Evolutionary conservation across 345 rosid species (phyloP).

Genomic region (Ailanthus altissimus): DNA sequence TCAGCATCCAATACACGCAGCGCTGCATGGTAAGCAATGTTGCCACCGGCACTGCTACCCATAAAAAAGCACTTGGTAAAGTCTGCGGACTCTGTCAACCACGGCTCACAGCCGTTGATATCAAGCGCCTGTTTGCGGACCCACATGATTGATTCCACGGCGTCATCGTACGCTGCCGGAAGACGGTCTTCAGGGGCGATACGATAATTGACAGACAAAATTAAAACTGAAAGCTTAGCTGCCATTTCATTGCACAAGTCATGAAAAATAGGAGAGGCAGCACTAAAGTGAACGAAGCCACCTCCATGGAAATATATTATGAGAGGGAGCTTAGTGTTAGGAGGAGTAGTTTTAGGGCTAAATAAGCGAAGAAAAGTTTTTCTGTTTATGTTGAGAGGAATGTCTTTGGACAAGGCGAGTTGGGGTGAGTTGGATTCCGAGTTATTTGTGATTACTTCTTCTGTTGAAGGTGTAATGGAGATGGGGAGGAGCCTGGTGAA

Average conservation of each 20-base stretch:
- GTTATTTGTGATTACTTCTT: too few relatives aligned
- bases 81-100: slow-evolving; percentile 61
- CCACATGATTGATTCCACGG: slow-evolving; percentile 66
- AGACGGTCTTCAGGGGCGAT: slow-evolving; percentile 88
- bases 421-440: too few relatives aligned
- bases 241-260: slow-evolving; percentile 52
- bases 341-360: slow-evolving; percentile 43
- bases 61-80: slow-evolving; percentile 55
- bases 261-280: slow-evolving; percentile 48
- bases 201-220: slow-evolving; percentile 81
- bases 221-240: slow-evolving; percentile 39
- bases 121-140: slow-evolving; percentile 55
- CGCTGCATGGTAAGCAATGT: slow-evolving; percentile 62
- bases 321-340: slow-evolving; percentile 52
- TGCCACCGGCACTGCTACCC: slow-evolving; percentile 79
- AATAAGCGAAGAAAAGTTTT: slow-evolving; percentile 59
- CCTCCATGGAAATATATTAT: slow-evolving; percentile 75
- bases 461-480: too few relatives aligned
- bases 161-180: slow-evolving; percentile 87
- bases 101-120: slow-evolving; percentile 47
- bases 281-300: slow-evolving; percentile 58
- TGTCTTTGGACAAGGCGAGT: slow-evolving; percentile 41
- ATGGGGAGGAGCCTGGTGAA: too few relatives aligned
- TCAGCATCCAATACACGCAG: slow-evolving; percentile 48
- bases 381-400: slow-evolving; percentile 49